These are phyloP conservation scores for Aspergillus sp. DNA, from an alignment of 2,329 filamentous ascomycete species.

Conservation along the genomic window DNA sequence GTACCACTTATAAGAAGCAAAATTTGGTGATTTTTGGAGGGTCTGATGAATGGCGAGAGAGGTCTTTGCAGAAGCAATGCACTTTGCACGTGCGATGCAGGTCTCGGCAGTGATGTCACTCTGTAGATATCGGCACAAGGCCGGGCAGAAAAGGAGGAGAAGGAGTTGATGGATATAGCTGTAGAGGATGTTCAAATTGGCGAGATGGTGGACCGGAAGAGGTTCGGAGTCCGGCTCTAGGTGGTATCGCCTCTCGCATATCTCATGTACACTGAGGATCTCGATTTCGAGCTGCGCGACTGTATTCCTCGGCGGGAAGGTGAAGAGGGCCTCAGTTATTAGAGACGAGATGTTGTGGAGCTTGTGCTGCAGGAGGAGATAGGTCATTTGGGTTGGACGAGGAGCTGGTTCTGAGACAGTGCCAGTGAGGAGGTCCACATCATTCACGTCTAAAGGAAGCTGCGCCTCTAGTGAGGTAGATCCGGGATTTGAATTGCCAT, in stretches of 20 bases:
- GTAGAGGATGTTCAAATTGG: constrained; percentile 43
- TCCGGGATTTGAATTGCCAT: constrained; percentile 35
- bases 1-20: constrained; percentile 42
- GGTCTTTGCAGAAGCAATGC: constrained; percentile 33
- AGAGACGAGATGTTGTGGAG: constrained; percentile 37
- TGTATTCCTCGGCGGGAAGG: constrained; percentile 21
- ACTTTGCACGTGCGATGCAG: constrained; percentile 29
- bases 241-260: constrained; percentile 31
- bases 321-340: constrained; percentile 37
- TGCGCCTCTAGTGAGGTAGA: constrained; percentile 29
- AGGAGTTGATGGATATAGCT: constrained; percentile 40
- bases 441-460: constrained; percentile 37
- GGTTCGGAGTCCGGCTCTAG: constrained; percentile 23
- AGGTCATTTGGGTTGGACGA: constrained; percentile 43
- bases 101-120: constrained; percentile 32
- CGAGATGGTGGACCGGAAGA: constrained; percentile 35
- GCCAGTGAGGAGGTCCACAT: constrained; percentile 32
- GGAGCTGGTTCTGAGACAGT: constrained; percentile 18
- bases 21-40: constrained; percentile 30
- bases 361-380: constrained; percentile 39
- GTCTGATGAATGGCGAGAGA: constrained; percentile 35
- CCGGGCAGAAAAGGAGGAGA: constrained; percentile 38
- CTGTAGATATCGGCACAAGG: constrained; percentile 32
- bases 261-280: constrained; percentile 30
- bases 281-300: constrained; percentile 30